These are phyloP conservation scores for Akanthomyces lecanii DNA, from an alignment of 2,329 filamentous ascomycete genomes.

Conservation along the genomic window DNA sequence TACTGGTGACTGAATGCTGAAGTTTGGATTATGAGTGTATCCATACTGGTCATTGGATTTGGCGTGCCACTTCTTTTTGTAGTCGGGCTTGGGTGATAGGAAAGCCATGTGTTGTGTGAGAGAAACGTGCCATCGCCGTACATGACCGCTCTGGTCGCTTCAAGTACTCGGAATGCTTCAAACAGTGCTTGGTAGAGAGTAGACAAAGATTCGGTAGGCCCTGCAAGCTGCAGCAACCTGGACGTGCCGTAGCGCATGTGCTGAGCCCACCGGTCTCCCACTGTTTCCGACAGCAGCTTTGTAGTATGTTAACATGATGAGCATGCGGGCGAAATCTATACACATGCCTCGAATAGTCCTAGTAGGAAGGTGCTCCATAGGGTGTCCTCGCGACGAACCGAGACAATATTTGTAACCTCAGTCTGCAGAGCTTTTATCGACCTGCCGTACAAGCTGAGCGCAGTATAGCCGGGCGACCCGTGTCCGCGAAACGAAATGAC, in stretches of 20 bases:
- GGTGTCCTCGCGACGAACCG: neutral
- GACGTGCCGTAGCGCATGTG: constrained; percentile 28
- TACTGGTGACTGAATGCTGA: constrained; percentile 23
- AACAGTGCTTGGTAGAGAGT: constrained; percentile 20
- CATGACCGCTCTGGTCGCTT: constrained; percentile 24
- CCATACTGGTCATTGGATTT: neutral
- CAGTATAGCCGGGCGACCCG: constrained; percentile 3
- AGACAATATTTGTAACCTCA: constrained; percentile 6
- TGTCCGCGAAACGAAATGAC: neutral
- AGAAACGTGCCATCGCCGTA: constrained; percentile 25
- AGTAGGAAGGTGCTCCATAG: neutral
- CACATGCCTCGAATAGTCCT: neutral
- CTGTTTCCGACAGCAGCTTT: constrained; percentile 26
- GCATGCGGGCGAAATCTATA: no score
- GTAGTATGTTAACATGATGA: neutral
- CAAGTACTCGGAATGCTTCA: constrained; percentile 22
- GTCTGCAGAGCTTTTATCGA: constrained; percentile 20
- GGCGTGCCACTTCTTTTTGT: neutral
- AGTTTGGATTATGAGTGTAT: constrained; percentile 18
- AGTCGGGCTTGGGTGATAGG: neutral
- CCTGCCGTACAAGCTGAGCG: constrained; percentile 22
- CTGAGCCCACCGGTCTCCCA: constrained; percentile 24
- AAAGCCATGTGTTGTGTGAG: constrained; percentile 13
- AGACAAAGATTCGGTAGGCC: neutral
- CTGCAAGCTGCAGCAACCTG: constrained; percentile 21